Percentiles rank a stretch among this genome's conserved stretches.
These are phyloP conservation scores for Schwanniomyces pseudopolymorphus DNA, from an alignment of 805 yeast genomes.

Conservation along the genomic window DNA sequence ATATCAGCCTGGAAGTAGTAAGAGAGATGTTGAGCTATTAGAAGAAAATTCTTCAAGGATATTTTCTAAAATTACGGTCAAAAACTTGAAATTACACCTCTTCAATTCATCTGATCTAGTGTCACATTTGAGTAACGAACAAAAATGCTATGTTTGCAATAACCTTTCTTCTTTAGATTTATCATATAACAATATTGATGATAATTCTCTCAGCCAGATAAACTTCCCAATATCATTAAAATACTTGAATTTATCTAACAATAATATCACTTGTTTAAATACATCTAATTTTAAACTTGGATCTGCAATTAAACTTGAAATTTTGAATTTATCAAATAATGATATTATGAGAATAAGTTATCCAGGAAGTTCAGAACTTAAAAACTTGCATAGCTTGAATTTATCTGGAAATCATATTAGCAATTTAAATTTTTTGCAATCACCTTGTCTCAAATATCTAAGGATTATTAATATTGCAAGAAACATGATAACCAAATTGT, in stretches of 20 bases:
- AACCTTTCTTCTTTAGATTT: conserved; percentile 21
- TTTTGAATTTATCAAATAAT: conserved; percentile 29
- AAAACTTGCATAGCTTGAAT: conserved; percentile 13
- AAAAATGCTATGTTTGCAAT: conserved; percentile 6
- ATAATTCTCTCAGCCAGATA: conserved; percentile 13
- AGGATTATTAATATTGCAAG: conserved; percentile 22
- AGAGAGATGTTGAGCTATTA: too few relatives aligned
- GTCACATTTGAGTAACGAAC: conserved; percentile 7
- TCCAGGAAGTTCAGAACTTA: not conserved
- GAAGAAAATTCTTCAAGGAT: not conserved
- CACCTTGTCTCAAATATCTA: conserved; percentile 11
- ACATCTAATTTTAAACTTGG: conserved; percentile 1
- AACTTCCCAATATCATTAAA: conserved; percentile 19
- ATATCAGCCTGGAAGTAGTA: conserved; percentile 3
- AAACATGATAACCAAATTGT: conserved; percentile 17
- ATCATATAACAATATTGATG: conserved; percentile 26
- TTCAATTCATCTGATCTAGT: conserved; percentile 13
- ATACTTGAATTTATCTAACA: conserved; percentile 26
- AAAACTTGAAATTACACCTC: conserved; percentile 17
- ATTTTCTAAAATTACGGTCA: conserved; percentile 2
- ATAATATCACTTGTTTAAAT: conserved; percentile 8
- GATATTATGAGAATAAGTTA: conserved; percentile 7
- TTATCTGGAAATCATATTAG: conserved; percentile 27
- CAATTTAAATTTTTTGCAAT: conserved; percentile 4
- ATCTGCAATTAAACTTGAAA: conserved; percentile 7